Evolutionary conservation across 495 filamentous ascomycete species (phyloP).

Genomic region (Daldinia loculata): DNA sequence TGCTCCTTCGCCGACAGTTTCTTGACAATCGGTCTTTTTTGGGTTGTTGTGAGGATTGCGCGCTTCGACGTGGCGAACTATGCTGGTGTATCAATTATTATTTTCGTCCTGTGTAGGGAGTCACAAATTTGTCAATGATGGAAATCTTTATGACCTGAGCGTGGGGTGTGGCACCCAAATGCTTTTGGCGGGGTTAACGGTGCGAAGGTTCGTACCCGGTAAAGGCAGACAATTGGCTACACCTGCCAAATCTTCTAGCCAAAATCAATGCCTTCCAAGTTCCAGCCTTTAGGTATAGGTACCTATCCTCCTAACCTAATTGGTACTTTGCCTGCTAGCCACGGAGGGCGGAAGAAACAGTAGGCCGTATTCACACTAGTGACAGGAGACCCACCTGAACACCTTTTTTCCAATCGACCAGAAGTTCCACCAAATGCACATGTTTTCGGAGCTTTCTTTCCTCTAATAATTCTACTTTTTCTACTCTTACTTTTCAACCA

Average conservation of each 20-base stretch:
- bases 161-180: conserved; percentile 41
- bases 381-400: conserved; percentile 12
- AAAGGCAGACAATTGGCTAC: background rate
- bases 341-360: conserved; percentile 28
- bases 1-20: conserved; percentile 1
- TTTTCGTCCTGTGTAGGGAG: conserved; percentile 20
- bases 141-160: conserved; percentile 46
- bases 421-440: conserved; percentile 30
- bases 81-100: background rate
- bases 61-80: conserved; percentile 16
- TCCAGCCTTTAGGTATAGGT: background rate
- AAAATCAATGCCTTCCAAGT: too few species aligned
- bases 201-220: background rate
- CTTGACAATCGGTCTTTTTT: background rate
- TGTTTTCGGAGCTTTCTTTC: conserved; percentile 39
- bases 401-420: conserved; percentile 17
- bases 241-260: background rate
- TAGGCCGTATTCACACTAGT: conserved; percentile 3
- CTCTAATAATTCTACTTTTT: conserved; percentile 19
- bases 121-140: conserved; percentile 43
- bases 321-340: background rate
- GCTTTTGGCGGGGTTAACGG: conserved; percentile 37
- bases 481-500: background rate
- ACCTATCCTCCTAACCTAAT: too few species aligned
- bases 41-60: background rate